These are phyloP conservation scores for Coprinopsis strossmayeri DNA, from an alignment of 768 basidiomycete species.

Conservation along the genomic window DNA sequence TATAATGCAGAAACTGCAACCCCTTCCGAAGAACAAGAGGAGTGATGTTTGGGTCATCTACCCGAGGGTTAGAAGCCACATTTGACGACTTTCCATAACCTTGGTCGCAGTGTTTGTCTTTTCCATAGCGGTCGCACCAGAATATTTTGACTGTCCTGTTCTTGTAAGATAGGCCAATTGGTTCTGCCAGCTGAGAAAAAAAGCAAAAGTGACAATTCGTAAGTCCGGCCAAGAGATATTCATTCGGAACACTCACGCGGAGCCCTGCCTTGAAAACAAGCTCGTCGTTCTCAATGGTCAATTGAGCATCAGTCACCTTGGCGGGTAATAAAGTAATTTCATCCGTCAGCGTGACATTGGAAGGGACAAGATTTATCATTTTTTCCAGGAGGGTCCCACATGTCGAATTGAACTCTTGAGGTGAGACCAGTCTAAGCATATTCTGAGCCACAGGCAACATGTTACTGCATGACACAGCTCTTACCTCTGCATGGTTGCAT, in stretches of 20 bases:
- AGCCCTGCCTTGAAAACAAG: constrained; percentile 26
- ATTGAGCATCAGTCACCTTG: constrained; percentile 25
- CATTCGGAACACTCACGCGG: constrained; percentile 19
- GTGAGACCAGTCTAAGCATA: constrained; percentile 19
- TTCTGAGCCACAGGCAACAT: not conserved
- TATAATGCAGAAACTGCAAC: constrained; percentile 25
- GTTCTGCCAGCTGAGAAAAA: constrained; percentile 20
- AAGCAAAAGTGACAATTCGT: not conserved
- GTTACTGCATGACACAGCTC: not conserved
- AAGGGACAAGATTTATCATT: constrained; percentile 40
- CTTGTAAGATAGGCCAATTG: constrained; percentile 17
- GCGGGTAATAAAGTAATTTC: constrained; percentile 27
- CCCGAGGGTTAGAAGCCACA: constrained; percentile 14
- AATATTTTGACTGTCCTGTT: constrained; percentile 22
- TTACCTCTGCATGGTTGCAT: constrained; percentile 34
- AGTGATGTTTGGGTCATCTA: constrained; percentile 20
- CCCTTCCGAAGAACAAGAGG: constrained; percentile 22
- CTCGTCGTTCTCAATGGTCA: constrained; percentile 21
- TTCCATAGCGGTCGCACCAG: constrained; percentile 29
- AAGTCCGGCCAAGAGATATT: not conserved
- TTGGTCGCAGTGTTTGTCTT: constrained; percentile 18
- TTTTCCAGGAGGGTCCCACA: constrained; percentile 30
- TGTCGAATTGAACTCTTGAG: constrained; percentile 22
- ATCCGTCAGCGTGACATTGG: constrained; percentile 30
- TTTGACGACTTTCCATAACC: constrained; percentile 16